phyloP scores from a whole-genome alignment of 2,329 filamentous ascomycete genomes.

The Aureobasidium leucospermi region DNA sequence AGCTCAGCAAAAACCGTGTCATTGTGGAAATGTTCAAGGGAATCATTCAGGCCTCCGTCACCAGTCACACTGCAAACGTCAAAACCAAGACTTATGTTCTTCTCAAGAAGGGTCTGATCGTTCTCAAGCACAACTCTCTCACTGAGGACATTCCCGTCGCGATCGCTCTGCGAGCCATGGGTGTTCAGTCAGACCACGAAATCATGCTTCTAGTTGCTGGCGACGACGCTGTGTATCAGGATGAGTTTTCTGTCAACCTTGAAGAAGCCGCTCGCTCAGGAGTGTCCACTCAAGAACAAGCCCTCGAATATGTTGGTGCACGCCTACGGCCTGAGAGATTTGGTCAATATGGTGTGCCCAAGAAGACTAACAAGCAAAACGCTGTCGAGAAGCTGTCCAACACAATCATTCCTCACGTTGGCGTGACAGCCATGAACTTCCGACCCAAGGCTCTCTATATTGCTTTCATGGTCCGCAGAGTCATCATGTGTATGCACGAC shows the following conservation, averaged over 20 bases:
- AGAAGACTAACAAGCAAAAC: conserved; percentile 80
- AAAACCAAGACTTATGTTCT: conserved; percentile 97
- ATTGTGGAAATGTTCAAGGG: conserved; percentile 96
- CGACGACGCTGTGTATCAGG: conserved; percentile 80
- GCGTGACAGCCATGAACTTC: conserved; percentile 86
- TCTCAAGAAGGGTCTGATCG: conserved; percentile 86
- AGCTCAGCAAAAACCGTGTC: conserved; percentile 97
- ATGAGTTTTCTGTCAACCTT: conserved; percentile 92
- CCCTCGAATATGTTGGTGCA: conserved; percentile 81
- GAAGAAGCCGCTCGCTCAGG: conserved; percentile 80
- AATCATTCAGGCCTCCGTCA: conserved; percentile 90
- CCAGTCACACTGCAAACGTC: conserved; percentile 92
- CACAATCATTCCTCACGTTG: conserved; percentile 89
- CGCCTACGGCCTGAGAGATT: conserved; percentile 79
- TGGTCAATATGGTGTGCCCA: conserved; percentile 35
- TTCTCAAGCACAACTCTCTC: conserved; percentile 85
- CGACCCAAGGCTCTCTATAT: conserved; percentile 95
- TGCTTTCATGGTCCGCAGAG: conserved; percentile 93
- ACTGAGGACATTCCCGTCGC: conserved; percentile 93
- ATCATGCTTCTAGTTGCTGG: conserved; percentile 88
- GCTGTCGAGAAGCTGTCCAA: conserved; percentile 87
- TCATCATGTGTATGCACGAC: conserved; percentile 89
- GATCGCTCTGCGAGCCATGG: conserved; percentile 85
- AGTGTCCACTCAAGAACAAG: conserved; percentile 90
- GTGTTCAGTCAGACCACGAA: conserved; percentile 88